phyloP scores from a whole-genome alignment of 441 rosid species.

The Adansonia gregorii region DNA sequence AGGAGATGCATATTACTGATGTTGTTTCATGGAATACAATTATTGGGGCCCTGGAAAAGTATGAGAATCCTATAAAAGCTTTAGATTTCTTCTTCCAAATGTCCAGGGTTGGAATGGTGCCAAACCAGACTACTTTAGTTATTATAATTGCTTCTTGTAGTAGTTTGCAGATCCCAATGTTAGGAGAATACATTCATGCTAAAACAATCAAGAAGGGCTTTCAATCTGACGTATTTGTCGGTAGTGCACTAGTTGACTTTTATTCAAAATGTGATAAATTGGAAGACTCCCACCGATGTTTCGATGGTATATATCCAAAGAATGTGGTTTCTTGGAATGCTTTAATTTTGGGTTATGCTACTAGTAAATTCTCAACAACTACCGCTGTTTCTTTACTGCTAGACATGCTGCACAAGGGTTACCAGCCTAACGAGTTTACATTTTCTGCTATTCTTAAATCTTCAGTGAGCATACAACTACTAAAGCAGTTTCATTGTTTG shows the following conservation, averaged over 20 bases:
- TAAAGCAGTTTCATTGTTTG: conserved; percentile 68
- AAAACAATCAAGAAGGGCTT: conserved; percentile 46
- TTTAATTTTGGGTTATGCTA: conserved; percentile 65
- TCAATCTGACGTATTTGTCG: conserved; percentile 53
- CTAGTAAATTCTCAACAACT: conserved; percentile 42
- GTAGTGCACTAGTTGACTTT: conserved; percentile 72
- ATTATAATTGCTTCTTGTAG: conserved; percentile 54
- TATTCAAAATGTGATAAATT: conserved; percentile 63
- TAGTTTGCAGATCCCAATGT: conserved; percentile 36
- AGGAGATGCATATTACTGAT: conserved; percentile 46
- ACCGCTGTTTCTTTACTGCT: conserved; percentile 44
- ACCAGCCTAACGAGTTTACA: conserved; percentile 67
- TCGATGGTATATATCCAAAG: conserved; percentile 53
- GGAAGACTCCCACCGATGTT: conserved; percentile 59
- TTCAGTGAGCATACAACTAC: conserved; percentile 41
- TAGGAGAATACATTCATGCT: conserved; percentile 64
- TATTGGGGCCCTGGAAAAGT: conserved; percentile 53
- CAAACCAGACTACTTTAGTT: conserved; percentile 59
- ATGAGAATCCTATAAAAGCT: conserved; percentile 50
- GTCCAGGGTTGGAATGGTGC: conserved; percentile 41
- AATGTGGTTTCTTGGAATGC: conserved; percentile 83
- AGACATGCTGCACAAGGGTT: conserved; percentile 61
- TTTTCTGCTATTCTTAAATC: conserved; percentile 65
- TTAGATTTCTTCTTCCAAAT: conserved; percentile 48
- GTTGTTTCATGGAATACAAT: conserved; percentile 75